phyloP scores from a whole-genome alignment of 2,329 filamentous ascomycete genomes.

The Fusarium solani-melongenae region DNA sequence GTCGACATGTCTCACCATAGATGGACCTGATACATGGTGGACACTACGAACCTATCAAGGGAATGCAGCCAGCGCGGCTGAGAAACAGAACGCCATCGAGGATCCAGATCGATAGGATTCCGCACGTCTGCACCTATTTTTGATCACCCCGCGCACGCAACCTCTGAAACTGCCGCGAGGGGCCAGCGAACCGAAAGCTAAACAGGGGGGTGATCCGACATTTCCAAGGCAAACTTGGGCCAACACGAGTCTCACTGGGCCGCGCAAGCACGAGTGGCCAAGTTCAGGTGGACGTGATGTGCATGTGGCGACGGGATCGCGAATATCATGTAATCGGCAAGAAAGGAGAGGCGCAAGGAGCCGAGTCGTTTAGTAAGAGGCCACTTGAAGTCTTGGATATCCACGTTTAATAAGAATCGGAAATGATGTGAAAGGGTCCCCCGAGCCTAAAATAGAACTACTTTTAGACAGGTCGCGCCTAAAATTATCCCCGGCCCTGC shows the following conservation, averaged over 20 bases:
- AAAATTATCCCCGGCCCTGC: constrained; percentile 28
- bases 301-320: neutral
- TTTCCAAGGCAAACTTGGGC: constrained; percentile 4
- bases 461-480: constrained; percentile 9
- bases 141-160: neutral
- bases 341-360: neutral
- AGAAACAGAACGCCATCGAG: neutral
- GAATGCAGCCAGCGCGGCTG: neutral
- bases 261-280: constrained; percentile 18
- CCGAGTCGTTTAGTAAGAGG: neutral
- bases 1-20: constrained; percentile 12
- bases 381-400: neutral
- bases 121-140: neutral
- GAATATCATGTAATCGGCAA: neutral
- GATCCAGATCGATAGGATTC: neutral
- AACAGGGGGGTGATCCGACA: constrained; percentile 16
- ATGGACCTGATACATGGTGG: constrained; percentile 4
- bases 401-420: constrained; percentile 23
- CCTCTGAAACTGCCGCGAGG: neutral
- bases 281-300: neutral
- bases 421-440: constrained; percentile 8
- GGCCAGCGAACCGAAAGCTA: constrained; percentile 5
- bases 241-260: constrained; percentile 9
- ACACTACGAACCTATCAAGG: neutral
- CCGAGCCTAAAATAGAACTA: constrained; percentile 26